Evolutionary conservation across 2,329 filamentous ascomycete species (phyloP).

Genomic region (Decorospora gaudefroyi): DNA sequence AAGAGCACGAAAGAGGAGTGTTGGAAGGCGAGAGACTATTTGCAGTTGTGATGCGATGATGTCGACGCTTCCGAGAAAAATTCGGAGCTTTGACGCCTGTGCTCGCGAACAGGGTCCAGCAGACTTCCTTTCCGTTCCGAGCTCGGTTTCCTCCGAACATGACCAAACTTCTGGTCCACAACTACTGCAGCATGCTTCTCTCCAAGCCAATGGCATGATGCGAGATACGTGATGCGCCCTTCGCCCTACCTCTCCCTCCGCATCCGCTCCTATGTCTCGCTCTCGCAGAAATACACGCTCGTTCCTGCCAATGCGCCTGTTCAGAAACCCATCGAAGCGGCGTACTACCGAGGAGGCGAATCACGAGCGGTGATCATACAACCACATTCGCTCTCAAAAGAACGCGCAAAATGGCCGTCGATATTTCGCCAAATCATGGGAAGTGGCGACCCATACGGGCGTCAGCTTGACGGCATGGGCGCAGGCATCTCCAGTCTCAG

Average conservation of each 20-base stretch:
- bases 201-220: constrained; percentile 20
- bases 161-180: constrained; percentile 1
- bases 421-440: constrained; percentile 65
- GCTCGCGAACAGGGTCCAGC: constrained; percentile 17
- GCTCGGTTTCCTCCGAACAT: constrained; percentile 20
- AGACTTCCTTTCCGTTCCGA: constrained; percentile 27
- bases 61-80: constrained; percentile 28
- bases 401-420: constrained; percentile 54
- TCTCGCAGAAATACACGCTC: constrained; percentile 9
- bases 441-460: constrained; percentile 66
- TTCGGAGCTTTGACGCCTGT: constrained; percentile 16
- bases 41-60: constrained; percentile 22
- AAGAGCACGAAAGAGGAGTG: not conserved
- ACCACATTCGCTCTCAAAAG: constrained; percentile 56
- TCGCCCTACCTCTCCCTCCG: constrained; percentile 23
- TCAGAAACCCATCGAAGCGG: constrained; percentile 47
- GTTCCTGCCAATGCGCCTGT: constrained; percentile 8
- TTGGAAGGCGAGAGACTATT: constrained; percentile 5
- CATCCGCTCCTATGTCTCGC: constrained; percentile 18
- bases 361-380: constrained; percentile 68
- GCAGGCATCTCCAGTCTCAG: constrained; percentile 70
- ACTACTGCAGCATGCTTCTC: constrained; percentile 1
- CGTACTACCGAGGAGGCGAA: constrained; percentile 71
- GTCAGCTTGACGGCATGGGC: constrained; percentile 74
- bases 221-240: constrained; percentile 34